Conservation (phyloP, 2,329 filamentous ascomycete genomes). For the Leptosphaerulina australis region DNA sequence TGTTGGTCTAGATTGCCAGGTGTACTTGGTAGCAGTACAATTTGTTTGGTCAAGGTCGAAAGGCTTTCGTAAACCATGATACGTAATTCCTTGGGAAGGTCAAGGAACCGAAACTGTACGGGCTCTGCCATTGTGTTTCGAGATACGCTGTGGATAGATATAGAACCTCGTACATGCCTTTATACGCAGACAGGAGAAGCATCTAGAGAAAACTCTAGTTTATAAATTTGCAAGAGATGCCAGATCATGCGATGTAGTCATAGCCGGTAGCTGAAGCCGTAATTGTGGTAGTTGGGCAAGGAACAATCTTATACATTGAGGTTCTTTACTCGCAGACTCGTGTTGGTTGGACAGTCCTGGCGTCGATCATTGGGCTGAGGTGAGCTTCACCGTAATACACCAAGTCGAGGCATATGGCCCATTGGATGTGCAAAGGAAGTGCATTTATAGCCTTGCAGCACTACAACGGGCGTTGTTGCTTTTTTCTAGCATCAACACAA, state of each 20-base stretch:
- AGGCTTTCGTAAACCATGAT: slow-evolving; percentile 17
- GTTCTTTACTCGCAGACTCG: neutral
- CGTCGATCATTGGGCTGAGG: neutral
- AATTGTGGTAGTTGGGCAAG: slow-evolving; percentile 1
- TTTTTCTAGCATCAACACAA: neutral
- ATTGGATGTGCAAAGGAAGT: too few species aligned
- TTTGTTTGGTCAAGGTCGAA: neutral
- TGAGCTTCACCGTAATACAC: neutral
- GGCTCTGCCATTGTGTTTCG: neutral
- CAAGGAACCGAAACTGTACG: slow-evolving; percentile 9
- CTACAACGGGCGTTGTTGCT: neutral
- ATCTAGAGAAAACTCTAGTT: too few species aligned
- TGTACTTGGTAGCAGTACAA: neutral
- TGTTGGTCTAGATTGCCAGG: neutral
- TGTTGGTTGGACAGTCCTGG: neutral
- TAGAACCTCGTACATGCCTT: too few species aligned
- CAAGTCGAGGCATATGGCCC: too few species aligned
- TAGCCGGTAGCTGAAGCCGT: slow-evolving; percentile 3
- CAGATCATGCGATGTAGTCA: slow-evolving; percentile 7
- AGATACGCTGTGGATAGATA: neutral
- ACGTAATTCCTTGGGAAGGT: slow-evolving; percentile 19
- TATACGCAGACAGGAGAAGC: too few species aligned
- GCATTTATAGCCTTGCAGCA: too few species aligned
- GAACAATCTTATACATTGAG: slow-evolving; percentile 4
- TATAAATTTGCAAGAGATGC: neutral